A percentile compares a stretch with the other conserved stretches of the same genome.
phyloP scores from a whole-genome alignment of 148 eudicot species.

The Oxyria digyna region DNA sequence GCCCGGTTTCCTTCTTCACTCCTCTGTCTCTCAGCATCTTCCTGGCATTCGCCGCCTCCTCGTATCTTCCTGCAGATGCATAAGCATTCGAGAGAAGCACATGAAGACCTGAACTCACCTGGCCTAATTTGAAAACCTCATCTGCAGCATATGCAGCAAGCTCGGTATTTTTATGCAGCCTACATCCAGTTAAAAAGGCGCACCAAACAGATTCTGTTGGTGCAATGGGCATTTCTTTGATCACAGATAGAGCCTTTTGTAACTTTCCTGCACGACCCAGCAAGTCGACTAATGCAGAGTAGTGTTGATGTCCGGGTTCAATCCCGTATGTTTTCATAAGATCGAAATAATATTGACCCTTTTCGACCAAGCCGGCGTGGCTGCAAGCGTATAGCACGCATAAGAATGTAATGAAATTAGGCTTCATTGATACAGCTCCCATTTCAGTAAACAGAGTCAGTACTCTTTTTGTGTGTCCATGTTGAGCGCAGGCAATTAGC shows the following conservation, averaged over 20 bases:
- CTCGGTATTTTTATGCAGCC: constrained; percentile 49
- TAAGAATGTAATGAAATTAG: constrained; percentile 79
- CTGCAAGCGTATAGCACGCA: constrained; percentile 74
- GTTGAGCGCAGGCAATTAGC: constrained; percentile 87
- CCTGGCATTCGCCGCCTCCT: constrained; percentile 80
- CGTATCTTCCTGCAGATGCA: constrained; percentile 67
- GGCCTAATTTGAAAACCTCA: constrained; percentile 54
- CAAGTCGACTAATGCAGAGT: constrained; percentile 66
- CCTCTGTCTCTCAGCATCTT: constrained; percentile 67
- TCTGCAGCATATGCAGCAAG: constrained; percentile 82
- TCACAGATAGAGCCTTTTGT: constrained; percentile 43
- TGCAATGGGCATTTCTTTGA: constrained; percentile 56
- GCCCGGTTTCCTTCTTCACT: constrained; percentile 72
- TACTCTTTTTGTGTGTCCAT: constrained; percentile 39
- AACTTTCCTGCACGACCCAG: constrained; percentile 79
- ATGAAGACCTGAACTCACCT: constrained; percentile 60
- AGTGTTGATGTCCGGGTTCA: constrained; percentile 71
- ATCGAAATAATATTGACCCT: constrained; percentile 56
- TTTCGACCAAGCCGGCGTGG: constrained; percentile 63
- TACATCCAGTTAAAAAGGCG: constrained; percentile 70
- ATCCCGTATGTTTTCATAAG: constrained; percentile 53
- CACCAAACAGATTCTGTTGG: constrained; percentile 91
- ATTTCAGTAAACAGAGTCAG: constrained; percentile 39
- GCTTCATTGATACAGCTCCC: constrained; percentile 33
- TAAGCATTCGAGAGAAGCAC: constrained; percentile 64